A percentile compares a stretch with the other conserved stretches of the same genome.
Conservation (phyloP, 331 rosid species). For the Malus hybrid region DNA sequence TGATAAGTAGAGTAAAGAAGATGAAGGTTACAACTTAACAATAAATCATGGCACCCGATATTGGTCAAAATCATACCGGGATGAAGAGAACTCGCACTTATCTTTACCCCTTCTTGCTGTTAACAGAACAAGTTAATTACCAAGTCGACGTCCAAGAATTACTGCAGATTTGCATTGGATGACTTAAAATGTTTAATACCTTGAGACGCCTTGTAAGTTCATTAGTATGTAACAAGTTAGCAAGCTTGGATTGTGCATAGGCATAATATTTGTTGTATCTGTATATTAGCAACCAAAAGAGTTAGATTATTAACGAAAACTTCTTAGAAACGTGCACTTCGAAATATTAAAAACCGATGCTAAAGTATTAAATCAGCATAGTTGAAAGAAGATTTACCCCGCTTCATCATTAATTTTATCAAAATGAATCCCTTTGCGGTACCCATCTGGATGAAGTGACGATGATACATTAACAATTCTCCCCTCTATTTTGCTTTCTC, state of each 20-base stretch:
- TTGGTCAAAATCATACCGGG: conserved; percentile 39
- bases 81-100: conserved; percentile 40
- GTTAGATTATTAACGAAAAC: conserved; percentile 6
- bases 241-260: conserved; percentile 68
- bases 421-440: conserved; percentile 39
- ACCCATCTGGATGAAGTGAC: conserved; percentile 9
- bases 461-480: conserved; percentile 39
- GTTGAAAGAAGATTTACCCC: conserved; percentile 17
- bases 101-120: conserved; percentile 30
- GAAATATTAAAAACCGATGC: not conserved
- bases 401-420: conserved; percentile 54
- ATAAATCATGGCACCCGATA: conserved; percentile 12
- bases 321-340: not conserved
- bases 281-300: conserved; percentile 6
- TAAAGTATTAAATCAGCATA: not conserved
- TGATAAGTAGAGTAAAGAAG: not conserved
- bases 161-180: not conserved
- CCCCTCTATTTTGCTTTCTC: conserved; percentile 21
- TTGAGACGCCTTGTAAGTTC: conserved; percentile 58
- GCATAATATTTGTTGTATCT: conserved; percentile 45
- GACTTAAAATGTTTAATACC: conserved; percentile 24
- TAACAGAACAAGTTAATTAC: not conserved
- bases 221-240: conserved; percentile 51
- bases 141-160: not conserved
- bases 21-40: conserved; percentile 15